Base-by-base conservation (phyloP, 306 rosid species). In the Sicyos edulis region DNA sequence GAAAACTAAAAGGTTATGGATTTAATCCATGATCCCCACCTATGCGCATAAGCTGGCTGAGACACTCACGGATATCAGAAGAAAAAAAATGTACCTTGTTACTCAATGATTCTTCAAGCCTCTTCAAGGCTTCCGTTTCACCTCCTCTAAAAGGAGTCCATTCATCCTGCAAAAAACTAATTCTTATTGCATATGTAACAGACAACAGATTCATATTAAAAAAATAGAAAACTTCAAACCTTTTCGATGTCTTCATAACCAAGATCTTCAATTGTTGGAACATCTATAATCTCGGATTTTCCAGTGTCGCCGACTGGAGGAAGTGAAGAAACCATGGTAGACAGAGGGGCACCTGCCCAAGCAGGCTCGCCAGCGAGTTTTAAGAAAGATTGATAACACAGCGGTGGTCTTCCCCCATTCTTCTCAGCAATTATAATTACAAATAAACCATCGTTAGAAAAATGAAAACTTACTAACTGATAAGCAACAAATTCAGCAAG, bases 341-440 rank as follows among this genome's bases (percentile, higher is more conserved):
- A 63, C 64, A 90, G 80, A 13, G 90, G 91, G 29, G 85, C 42
- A 0, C 85, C 76, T 0, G 74, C 78, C 83, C 84, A 80, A 1
- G 80, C 68, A 1, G 89, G 96, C 34, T 90, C 78, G 26, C 96
- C 96, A 11, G 90, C 91, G 84, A 92, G 87, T 83, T 90, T 92
- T 75, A 90, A 24, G 82, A 92, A 92, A 8, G 96, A 90, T 53
- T 92, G 96, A 76, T 92, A 92, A 61, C 79, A 88, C 86, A 88
- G 78, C 0, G 98, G 98, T 3, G 96, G 91, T 85, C 75, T 90
- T 72, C 96, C 98, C 67, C 96, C 98, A 75, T 92, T 92, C 98
- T 92, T 70, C 81, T 71, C 55, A 74, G 77, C n/a, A 75, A 71
- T 20, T 20, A 47, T 67, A 40, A 44, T 64, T 4, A 13, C 24